These are phyloP conservation scores for Nothophoma quercina DNA, from an alignment of 2,329 filamentous ascomycete genomes.

Conservation along the genomic window DNA sequence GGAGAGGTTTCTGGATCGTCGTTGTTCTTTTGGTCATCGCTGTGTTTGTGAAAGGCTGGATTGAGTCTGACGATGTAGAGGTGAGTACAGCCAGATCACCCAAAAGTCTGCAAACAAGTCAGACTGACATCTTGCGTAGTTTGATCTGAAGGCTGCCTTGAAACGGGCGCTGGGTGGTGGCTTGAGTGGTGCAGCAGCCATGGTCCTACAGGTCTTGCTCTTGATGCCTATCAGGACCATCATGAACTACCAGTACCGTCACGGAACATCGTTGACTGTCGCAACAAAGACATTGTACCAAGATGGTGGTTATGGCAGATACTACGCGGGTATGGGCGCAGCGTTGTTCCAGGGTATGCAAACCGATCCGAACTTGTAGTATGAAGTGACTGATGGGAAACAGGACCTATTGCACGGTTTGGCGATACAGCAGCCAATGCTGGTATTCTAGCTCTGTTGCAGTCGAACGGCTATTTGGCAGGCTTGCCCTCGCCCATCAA, in stretches of 20 bases:
- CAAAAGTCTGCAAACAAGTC: too few species aligned
- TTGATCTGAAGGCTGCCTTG: slow-evolving; percentile 36
- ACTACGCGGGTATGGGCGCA: slow-evolving; percentile 37
- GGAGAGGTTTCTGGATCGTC: slow-evolving; percentile 24
- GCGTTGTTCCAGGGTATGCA: slow-evolving; percentile 33
- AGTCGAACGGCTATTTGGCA: slow-evolving; percentile 35
- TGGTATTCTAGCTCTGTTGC: slow-evolving; percentile 37
- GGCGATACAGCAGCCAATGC: slow-evolving; percentile 42
- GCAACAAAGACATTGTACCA: slow-evolving; percentile 37
- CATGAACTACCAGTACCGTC: slow-evolving; percentile 45
- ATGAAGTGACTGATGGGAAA: not conserved
- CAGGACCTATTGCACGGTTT: slow-evolving; percentile 38
- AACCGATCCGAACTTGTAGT: not conserved
- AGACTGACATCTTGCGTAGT: slow-evolving; percentile 18
- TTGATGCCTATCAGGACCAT: slow-evolving; percentile 42
- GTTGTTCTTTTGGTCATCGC: slow-evolving; percentile 23
- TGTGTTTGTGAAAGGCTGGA: slow-evolving; percentile 38
- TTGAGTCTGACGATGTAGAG: slow-evolving; percentile 38
- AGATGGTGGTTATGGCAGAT: slow-evolving; percentile 36
- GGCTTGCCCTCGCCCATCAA: slow-evolving; percentile 36
- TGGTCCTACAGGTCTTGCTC: slow-evolving; percentile 40
- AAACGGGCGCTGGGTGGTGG: slow-evolving; percentile 40
- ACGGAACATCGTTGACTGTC: slow-evolving; percentile 33
- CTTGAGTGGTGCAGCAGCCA: slow-evolving; percentile 39
- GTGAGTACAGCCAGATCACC: slow-evolving; percentile 22